Evolutionary conservation across 371 early-diverging fungal genomes (phyloP).

Genomic region (Mortierella polycephala): DNA sequence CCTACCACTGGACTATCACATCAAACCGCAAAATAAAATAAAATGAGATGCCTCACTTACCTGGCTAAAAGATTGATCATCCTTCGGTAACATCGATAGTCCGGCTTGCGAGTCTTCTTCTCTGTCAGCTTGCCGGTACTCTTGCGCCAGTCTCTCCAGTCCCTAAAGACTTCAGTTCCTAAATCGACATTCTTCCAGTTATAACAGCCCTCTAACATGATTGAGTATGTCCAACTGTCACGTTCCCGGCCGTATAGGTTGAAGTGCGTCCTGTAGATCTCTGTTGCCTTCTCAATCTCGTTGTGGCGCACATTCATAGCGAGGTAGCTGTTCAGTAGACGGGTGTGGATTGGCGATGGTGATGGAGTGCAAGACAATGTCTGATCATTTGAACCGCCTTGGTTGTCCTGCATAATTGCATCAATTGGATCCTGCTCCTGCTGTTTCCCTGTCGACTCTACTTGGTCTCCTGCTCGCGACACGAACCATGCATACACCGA

Average conservation of each 20-base stretch:
- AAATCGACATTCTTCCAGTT: constrained; percentile 57
- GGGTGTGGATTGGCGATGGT: constrained; percentile 57
- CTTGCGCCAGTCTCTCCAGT: constrained; percentile 50
- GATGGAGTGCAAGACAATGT: constrained; percentile 41
- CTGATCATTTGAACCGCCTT: background rate
- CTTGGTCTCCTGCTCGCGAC: constrained; percentile 27
- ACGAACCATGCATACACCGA: constrained; percentile 56
- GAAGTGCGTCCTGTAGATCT: constrained; percentile 62
- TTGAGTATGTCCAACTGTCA: constrained; percentile 68
- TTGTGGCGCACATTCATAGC: constrained; percentile 68
- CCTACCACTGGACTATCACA: background rate
- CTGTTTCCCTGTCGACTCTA: too few species aligned
- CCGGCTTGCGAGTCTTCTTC: constrained; percentile 48
- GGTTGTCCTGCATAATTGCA: too few species aligned
- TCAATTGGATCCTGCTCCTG: background rate
- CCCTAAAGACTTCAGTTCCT: constrained; percentile 61
- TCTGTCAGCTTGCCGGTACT: constrained; percentile 62
- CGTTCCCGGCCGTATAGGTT: constrained; percentile 56
- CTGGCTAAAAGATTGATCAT: constrained; percentile 49
- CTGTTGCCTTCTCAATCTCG: constrained; percentile 56
- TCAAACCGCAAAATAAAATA: too few species aligned
- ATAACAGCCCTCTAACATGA: constrained; percentile 63
- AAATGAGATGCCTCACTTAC: too few species aligned
- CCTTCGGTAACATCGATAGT: constrained; percentile 37
- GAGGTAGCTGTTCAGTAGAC: constrained; percentile 70